Evolutionary conservation across 2,329 filamentous ascomycete genomes (phyloP), one percentile per base, ranked within the genome.

Genomic region (Ploettnerulaceae sp.): DNA sequence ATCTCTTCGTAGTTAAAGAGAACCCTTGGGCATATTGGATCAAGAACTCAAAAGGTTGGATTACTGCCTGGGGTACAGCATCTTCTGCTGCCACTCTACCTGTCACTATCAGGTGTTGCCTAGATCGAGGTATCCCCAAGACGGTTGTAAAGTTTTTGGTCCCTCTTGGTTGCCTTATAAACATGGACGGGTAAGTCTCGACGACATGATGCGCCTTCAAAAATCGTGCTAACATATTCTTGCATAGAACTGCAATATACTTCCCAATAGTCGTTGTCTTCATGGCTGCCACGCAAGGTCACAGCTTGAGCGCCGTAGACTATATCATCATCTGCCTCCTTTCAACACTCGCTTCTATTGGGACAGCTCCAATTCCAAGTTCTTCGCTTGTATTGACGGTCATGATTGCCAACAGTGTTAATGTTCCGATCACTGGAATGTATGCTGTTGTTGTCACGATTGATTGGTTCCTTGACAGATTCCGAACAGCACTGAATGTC

Each of bases 181-280:
- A 44, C 12, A 44, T 44, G 41, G 41, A 44, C n/a, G 41, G 41
- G 41, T 44, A 36, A 29, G 41, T 33, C 14, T 12, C n/a, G n/a
- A n/a, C n/a, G n/a, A 28, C 12, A 28, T 12, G 25, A 7, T 28
- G 25, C 7, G 12, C 25, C 25, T 12, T 7, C 25, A 28, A 28
- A 28, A 28, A 7, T 7, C 7, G 25, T 42, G 20, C 39, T 42
- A 18, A 42, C 25, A 12, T 12, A 17, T 17, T n/a, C 3, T 32
- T 26, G 4, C 2, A 32, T 22, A 44, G 41, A 22, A 44, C 41
- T 20, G 41, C 41, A 4, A 44, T 44, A 5, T 44, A 44, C 15
- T 44, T 44, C 25, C 41, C 41, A 7, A 36, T 44, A 8, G 20
- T 21, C 9, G 41, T 44, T 2, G 32, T 36, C 21, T 44, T 44